Base-by-base conservation (phyloP, 2,329 filamentous ascomycete genomes). In the Phialocephala subalpina region DNA sequence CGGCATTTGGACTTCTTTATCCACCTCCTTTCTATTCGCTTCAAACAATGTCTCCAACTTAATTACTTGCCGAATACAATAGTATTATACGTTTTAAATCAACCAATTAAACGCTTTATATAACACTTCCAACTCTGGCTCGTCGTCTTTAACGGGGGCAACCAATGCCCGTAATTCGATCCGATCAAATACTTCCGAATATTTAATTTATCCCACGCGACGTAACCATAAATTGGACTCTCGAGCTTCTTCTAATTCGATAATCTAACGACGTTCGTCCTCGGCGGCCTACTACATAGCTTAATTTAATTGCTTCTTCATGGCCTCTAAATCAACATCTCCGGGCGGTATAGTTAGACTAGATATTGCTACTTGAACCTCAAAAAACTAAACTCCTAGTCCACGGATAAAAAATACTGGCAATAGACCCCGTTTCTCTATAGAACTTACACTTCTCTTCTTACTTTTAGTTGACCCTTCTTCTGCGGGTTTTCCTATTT, bases 21-120 rank as follows among this genome's bases (percentile, higher is more conserved):
- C 29, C 29, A 33, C 29, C 29, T 33, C 29, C 29, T 33, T 33
- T 9, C 29, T 4, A 9, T 33, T 33, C 29, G 29, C 29, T 9
- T 33, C 29, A 33, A 33, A 33, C 29, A 33, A 33, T 9, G 29
- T 9, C 29, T 57, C 55, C 38, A 57, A 57, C 29, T 14, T 16
- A 20, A 57, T 18, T 25, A 57, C 55, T 38, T n/a, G 33, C 33
- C 55, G 55, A 57, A 57, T 25, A 57, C 33, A 57, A 57, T 57
- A n/a, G 33, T 57, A 57, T 38, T 57, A 14, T 57, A 14, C 55
- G 33, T 57, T 29, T 38, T 57, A 42, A 25, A 57, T 57, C 18
- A 57, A 57, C 55, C 22, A 57, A 38, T 57, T 18, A 57, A 57
- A 57, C 36, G 33, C 55, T n/a, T 27, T 22, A 27, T 18, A 57